Evolutionary conservation across 805 yeast species (phyloP).

Genomic region (Clavispora santaluciae): DNA sequence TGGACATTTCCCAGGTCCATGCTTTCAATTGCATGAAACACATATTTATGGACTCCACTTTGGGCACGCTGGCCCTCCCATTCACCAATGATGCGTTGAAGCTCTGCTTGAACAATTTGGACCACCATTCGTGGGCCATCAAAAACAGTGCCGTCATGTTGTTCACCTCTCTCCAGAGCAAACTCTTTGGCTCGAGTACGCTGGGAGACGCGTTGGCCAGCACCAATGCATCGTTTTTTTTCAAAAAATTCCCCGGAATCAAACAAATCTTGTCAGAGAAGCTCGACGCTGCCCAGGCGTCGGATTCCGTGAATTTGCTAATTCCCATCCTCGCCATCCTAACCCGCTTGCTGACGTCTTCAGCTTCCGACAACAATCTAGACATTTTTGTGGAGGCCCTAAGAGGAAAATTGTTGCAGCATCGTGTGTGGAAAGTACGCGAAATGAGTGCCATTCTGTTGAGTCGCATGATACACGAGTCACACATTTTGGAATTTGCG

Average conservation of each 20-base stretch:
- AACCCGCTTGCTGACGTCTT: slow-evolving; percentile 59
- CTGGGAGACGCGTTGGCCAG: slow-evolving; percentile 28
- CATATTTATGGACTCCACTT: slow-evolving; percentile 63
- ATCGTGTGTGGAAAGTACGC: slow-evolving; percentile 73
- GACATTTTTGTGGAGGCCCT: slow-evolving; percentile 43
- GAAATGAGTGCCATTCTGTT: slow-evolving; percentile 79
- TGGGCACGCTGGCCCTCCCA: slow-evolving; percentile 41
- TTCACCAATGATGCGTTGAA: slow-evolving; percentile 47
- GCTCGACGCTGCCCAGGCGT: slow-evolving; percentile 23
- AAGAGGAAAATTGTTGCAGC: slow-evolving; percentile 35
- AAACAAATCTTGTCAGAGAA: slow-evolving; percentile 44
- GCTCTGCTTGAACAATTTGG: slow-evolving; percentile 58
- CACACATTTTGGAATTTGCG: background rate
- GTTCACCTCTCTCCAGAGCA: slow-evolving; percentile 76
- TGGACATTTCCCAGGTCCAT: slow-evolving; percentile 87
- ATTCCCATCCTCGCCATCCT: slow-evolving; percentile 75
- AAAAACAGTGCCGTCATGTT: slow-evolving; percentile 93
- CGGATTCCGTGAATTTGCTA: slow-evolving; percentile 44
- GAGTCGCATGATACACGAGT: slow-evolving; percentile 35
- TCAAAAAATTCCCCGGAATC: slow-evolving; percentile 56
- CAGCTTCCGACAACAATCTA: slow-evolving; percentile 46
- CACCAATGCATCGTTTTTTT: slow-evolving; percentile 62
- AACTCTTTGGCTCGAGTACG: slow-evolving; percentile 65
- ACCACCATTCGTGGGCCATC: slow-evolving; percentile 73
- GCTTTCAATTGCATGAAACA: slow-evolving; percentile 83